These are phyloP conservation scores for Nicotiana tabacum DNA, from an alignment of 257 asterid genomes.

Conservation along the genomic window DNA sequence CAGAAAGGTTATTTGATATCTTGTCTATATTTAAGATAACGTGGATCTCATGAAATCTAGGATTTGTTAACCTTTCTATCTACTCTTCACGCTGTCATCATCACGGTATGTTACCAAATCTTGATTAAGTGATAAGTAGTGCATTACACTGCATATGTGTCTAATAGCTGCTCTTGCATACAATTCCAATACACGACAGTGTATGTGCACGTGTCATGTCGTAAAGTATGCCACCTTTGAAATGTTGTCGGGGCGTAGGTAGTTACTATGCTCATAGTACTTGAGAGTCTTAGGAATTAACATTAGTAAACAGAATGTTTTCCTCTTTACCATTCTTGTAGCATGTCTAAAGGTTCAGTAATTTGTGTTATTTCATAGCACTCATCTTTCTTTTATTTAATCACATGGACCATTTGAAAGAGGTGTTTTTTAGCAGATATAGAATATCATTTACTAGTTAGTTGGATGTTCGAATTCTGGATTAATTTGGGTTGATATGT, in stretches of 20 bases:
- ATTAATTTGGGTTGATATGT: not conserved
- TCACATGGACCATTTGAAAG: not conserved
- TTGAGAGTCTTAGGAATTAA: not conserved
- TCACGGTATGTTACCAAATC: not conserved
- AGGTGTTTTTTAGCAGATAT: not conserved
- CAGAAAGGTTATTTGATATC: not conserved
- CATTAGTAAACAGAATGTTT: not conserved
- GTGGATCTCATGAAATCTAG: not conserved
- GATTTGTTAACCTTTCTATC: not conserved
- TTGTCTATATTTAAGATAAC: not conserved
- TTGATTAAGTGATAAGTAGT: not conserved
- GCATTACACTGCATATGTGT: not conserved
- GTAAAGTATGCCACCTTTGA: not conserved
- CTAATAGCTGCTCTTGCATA: not conserved
- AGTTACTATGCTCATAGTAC: not conserved
- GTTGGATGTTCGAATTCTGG: not conserved
- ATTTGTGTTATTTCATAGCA: not conserved
- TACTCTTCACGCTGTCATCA: not conserved
- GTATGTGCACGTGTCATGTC: not conserved
- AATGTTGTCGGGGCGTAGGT: not conserved
- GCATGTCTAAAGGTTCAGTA: not conserved
- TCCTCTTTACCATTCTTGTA: not conserved
- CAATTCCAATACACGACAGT: not conserved
- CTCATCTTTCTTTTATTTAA: not conserved
- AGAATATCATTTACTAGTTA: not conserved